Percentiles rank a stretch among this genome's conserved stretches.
Conservation (phyloP, 106 monocot genomes). For the Apostasia shenzhenica region DNA sequence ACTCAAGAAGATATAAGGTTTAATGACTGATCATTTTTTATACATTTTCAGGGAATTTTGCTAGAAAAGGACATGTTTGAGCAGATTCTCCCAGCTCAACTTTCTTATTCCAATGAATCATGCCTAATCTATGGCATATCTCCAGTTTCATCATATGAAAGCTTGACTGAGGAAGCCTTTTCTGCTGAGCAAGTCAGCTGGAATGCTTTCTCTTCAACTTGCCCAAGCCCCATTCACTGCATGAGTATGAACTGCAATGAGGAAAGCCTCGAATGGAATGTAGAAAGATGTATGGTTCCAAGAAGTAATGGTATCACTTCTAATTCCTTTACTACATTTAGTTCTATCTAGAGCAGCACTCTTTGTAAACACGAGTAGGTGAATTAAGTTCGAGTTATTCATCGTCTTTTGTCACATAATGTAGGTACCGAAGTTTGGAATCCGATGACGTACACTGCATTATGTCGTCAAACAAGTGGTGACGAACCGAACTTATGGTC, state of each 20-base stretch:
- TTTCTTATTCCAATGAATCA: conserved; percentile 5
- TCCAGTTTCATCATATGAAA: conserved; percentile 8
- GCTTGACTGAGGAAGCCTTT: background rate
- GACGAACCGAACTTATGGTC: conserved; percentile 6
- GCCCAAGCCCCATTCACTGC: background rate
- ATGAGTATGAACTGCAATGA: conserved; percentile 3
- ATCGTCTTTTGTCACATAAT: too few species aligned
- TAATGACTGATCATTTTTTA: background rate
- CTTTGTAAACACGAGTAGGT: too few species aligned
- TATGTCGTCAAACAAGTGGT: conserved; percentile 2
- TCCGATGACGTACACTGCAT: background rate
- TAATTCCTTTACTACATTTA: too few species aligned
- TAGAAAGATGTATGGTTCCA: background rate
- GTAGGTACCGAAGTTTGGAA: conserved; percentile 6
- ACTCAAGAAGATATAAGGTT: background rate
- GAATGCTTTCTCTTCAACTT: background rate
- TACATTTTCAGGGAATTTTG: background rate
- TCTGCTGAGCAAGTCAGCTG: background rate
- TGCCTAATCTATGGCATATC: conserved; percentile 3
- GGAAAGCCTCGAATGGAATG: conserved; percentile 4
- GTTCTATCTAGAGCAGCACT: too few species aligned
- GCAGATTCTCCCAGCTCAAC: background rate
- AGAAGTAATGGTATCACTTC: background rate
- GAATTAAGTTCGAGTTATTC: too few species aligned
- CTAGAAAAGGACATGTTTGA: conserved; percentile 2